Evolutionary conservation across 805 yeast genomes (phyloP).

Genomic region (Hanseniaspora thailandica): DNA sequence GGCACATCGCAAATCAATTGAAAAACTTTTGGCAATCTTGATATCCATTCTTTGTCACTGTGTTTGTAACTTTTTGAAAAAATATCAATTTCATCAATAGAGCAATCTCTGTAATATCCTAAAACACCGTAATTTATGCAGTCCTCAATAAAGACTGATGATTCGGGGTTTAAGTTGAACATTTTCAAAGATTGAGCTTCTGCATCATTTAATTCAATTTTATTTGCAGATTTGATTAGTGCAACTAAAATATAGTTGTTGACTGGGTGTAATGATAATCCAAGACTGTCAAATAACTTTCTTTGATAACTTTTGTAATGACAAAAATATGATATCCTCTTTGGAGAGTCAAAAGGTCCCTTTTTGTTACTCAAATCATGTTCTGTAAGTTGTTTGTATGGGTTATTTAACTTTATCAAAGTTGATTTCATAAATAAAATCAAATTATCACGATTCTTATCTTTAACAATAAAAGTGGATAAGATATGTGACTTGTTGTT

Average conservation of each 20-base stretch:
- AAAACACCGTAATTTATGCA: background rate
- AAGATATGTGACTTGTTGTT: background rate
- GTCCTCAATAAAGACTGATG: background rate
- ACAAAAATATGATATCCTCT: background rate
- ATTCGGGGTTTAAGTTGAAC: background rate
- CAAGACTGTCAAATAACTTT: background rate
- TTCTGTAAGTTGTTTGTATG: background rate
- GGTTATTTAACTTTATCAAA: background rate
- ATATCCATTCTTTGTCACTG: background rate
- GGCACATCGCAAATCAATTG: background rate
- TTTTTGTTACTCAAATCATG: background rate
- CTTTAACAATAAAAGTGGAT: background rate
- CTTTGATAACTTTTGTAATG: background rate
- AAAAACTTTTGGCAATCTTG: background rate
- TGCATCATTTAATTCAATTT: background rate
- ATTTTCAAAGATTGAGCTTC: background rate
- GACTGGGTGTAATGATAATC: background rate
- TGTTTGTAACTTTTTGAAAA: too few species aligned
- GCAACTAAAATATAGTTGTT: background rate
- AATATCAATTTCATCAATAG: background rate
- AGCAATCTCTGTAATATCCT: background rate
- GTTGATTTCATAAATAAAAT: background rate
- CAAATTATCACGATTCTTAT: background rate
- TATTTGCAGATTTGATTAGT: background rate
- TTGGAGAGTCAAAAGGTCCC: background rate